Percentiles rank a stretch among this genome's conserved stretches.
These are phyloP conservation scores for Dioszegia crocea DNA, from an alignment of 768 basidiomycete genomes.

Conservation along the genomic window DNA sequence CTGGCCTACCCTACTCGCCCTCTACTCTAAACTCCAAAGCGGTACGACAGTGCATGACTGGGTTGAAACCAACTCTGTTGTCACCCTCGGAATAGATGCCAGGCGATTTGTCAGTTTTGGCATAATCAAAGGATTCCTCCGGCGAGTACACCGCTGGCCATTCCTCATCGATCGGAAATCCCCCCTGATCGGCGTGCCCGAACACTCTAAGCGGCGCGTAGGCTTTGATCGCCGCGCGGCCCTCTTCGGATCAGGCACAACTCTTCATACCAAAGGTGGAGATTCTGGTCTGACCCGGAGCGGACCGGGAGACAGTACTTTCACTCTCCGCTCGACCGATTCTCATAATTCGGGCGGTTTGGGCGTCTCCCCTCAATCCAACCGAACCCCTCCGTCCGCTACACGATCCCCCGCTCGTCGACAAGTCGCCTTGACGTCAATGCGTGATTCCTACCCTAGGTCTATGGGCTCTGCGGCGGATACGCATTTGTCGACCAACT, in stretches of 20 bases:
- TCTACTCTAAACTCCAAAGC: slow-evolving; percentile 80
- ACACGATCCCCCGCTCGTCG: slow-evolving; percentile 10
- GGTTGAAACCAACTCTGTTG: slow-evolving; percentile 73
- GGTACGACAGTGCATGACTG: slow-evolving; percentile 81
- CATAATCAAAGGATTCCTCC: slow-evolving; percentile 95
- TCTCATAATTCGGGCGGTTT: slow-evolving; percentile 28
- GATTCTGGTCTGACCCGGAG: slow-evolving; percentile 39
- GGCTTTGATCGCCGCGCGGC: slow-evolving; percentile 32
- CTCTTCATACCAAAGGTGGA: slow-evolving; percentile 12
- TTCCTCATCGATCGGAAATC: slow-evolving; percentile 51
- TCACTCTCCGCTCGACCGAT: slow-evolving; percentile 35
- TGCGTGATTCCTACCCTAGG: slow-evolving; percentile 10
- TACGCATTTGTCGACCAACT: slow-evolving; percentile 19
- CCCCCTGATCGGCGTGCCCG: slow-evolving; percentile 23
- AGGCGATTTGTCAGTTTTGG: slow-evolving; percentile 96
- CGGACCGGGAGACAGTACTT: slow-evolving; percentile 29
- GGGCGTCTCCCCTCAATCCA: slow-evolving; percentile 26
- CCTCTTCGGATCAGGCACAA: slow-evolving; percentile 19
- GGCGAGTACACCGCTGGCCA: slow-evolving; percentile 90
- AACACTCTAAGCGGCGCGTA: slow-evolving; percentile 26
- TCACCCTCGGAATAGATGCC: slow-evolving; percentile 73
- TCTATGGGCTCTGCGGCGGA: slow-evolving; percentile 16
- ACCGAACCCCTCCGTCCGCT: slow-evolving; percentile 20
- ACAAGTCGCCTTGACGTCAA: neutral
- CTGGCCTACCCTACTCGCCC: slow-evolving; percentile 78